phyloP scores from a whole-genome alignment of 148 eudicot genomes.

The Rhododendron ovatum region DNA sequence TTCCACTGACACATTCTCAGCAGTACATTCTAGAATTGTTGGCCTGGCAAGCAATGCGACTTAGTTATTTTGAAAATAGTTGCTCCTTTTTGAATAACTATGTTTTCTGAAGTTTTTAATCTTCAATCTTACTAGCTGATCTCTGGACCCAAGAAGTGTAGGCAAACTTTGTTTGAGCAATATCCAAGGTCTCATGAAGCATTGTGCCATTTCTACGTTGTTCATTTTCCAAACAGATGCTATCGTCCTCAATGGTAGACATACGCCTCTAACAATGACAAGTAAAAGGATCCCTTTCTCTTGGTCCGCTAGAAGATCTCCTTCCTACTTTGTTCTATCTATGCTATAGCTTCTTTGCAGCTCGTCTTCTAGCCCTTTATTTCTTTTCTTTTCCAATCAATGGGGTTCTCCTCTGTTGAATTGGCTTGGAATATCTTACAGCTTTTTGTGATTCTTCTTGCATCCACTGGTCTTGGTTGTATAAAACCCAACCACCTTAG shows the following conservation, averaged over 20 bases:
- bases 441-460: neutral
- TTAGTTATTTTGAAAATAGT: neutral
- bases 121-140: neutral
- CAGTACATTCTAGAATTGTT: neutral
- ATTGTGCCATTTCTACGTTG: neutral
- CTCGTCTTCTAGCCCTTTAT: conserved; percentile 6
- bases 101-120: neutral
- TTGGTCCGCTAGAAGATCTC: neutral
- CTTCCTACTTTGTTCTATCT: neutral
- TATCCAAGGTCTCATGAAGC: neutral
- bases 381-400: neutral
- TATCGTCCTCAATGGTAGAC: neutral
- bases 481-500: neutral
- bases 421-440: neutral
- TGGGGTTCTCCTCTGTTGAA: neutral
- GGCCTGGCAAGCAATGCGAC: neutral
- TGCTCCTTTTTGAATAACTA: neutral
- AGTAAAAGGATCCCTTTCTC: neutral
- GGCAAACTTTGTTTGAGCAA: neutral
- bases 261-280: neutral
- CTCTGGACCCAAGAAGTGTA: neutral
- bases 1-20: neutral
- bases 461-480: neutral
- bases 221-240: neutral
- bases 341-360: neutral